Evolutionary conservation across 192 early-diverging fungal genomes (phyloP).

Genomic region (Fimicolochytrium jonesii): DNA sequence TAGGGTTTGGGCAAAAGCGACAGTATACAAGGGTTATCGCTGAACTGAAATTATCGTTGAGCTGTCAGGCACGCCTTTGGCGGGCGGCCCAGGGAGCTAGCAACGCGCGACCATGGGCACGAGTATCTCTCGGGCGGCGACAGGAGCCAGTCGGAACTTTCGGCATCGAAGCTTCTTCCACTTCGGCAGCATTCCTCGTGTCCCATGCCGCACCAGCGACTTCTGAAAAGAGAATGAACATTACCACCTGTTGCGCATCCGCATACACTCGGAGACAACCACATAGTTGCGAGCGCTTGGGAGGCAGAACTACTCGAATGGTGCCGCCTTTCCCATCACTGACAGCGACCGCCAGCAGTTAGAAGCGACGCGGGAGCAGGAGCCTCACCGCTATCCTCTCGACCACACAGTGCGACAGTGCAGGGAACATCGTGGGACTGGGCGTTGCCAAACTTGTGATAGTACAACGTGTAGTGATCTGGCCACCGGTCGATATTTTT

Average conservation of each 20-base stretch:
- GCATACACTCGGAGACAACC: no score
- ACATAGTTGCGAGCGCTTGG: background rate
- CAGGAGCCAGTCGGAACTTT: background rate
- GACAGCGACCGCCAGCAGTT: background rate
- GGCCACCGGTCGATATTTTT: constrained; percentile 10
- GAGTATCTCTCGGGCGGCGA: no score
- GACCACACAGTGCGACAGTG: background rate
- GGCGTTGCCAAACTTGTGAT: constrained; percentile 14
- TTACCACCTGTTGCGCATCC: no score
- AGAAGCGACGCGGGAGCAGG: background rate
- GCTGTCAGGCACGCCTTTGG: no score
- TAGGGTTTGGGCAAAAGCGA: no score
- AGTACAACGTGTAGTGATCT: background rate
- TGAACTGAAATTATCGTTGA: no score
- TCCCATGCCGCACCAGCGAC: constrained; percentile 5
- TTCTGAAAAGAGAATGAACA: no score
- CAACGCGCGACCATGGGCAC: no score
- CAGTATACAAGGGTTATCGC: no score
- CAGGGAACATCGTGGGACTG: background rate
- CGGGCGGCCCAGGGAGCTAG: no score
- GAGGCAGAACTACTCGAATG: background rate
- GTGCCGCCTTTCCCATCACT: background rate
- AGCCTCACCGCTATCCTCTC: background rate
- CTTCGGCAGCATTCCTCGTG: background rate
- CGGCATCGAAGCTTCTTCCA: background rate